Base-by-base conservation (phyloP, 1,284 basidiomycete species). In the Pholiota adiposa region DNA sequence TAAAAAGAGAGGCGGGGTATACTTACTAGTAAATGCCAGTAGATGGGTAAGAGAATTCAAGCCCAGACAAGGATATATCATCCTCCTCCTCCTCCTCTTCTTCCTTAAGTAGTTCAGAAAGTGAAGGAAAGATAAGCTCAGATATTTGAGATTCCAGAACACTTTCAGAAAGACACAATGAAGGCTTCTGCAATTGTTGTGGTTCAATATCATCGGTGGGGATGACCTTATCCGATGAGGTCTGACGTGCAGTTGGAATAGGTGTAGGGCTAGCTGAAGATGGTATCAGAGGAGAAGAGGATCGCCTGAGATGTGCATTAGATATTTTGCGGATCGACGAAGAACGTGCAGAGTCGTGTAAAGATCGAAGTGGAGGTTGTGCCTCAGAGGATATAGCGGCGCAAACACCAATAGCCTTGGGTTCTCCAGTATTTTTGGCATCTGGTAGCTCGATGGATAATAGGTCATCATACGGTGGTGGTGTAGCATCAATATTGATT, bases 31-130 rank as follows among this genome's bases (percentile, higher is more conserved):
- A 31, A 31, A 27, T 16, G 6, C 40, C 53, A 14, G 55, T 59
- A 33, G 65, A 34, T 4, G 48, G 65, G 53, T 66, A 66, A 19
- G 25, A 51, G 12, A 65, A 52, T 56, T 65, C 64, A 16, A 65
- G 56, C 14, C 59, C 56, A 50, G 61, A 54, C 7, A 62, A 12
- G 7, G 44, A 51, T 2, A 61, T 18, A 27, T 62, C 55, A 38
- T 61, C 60, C 29, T 61, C 60, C 14, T 58, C 60, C n/a, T 46
- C 51, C 4, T 50, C 27, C 4, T 33, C 48, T 12, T 51, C 55
- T 31, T 36, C 25, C 1, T 59, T 49, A 25, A 21, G 33, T 11
- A n/a, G 49, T 7, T 38, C 54, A 19, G 38, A 43, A 33, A 54
- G 27, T 21, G 27, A 19, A 19, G 44, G 18, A 4, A 57, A 41